Evolutionary conservation across 1,284 basidiomycete species (phyloP), one percentile per base, ranked within the genome.

Genomic region (Fistulinella staudtii): DNA sequence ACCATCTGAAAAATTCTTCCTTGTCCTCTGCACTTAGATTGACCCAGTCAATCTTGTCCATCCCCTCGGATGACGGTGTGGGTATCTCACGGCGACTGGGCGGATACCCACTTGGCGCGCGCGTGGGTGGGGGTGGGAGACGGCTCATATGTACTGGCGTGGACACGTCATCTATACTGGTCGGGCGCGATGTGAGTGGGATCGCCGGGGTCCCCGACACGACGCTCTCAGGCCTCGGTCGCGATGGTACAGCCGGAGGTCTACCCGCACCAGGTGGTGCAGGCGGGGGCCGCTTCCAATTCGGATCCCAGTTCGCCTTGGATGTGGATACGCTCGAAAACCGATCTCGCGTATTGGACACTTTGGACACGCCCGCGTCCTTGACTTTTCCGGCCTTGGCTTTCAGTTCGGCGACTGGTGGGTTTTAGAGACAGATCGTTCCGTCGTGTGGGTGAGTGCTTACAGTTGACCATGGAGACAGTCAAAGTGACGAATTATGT

Each of bases 21-120:
- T 88, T 90, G 56, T 91, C 86, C 54, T 79, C 70, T 8, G 58
- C 53, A 1, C 77, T 75, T 33, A 89, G 67, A 58, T 85, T 79
- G 4, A 69, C 59, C 87, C 87, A 89, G 56, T 87, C 80, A 23
- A 89, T 76, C 36, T 49, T 54, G 9, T 60, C 46, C 21, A 28
- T 41, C 21, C 2, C 39, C 5, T 43, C 51, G 5, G 27, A 8
- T 7, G 8, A 7, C 11, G 7, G 6, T 15, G 39, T 8, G 2
- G 50, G 21, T 20, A 36, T 4, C 14, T 38, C 39, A 15, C 39
- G 52, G 15, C 18, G 18, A 33, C 43, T 41, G 0, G 64, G 45
- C 1, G 52, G 50, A 20, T 66, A 65, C 7, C 52, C 51, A 29
- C 63, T 58, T 37, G 47, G 38, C 18, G 22, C 25, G n/a, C 55